phyloP scores from a whole-genome alignment of 257 asterid species.

The Rhazya stricta region DNA sequence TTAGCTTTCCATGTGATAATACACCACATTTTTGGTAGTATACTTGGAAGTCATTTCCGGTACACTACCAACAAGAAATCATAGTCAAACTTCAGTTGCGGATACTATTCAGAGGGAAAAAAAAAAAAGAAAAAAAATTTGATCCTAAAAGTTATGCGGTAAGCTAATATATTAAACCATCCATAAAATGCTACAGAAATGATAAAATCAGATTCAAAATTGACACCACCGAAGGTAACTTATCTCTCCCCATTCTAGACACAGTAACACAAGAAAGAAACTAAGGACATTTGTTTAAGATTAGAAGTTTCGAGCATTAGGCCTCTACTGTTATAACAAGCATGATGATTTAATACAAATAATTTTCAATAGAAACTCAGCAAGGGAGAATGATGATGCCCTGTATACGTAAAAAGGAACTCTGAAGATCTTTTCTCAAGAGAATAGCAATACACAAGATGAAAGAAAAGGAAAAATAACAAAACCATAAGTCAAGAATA shows the following conservation, averaged over 20 bases:
- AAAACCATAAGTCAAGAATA: not conserved
- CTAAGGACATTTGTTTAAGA: too few species aligned
- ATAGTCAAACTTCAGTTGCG: not conserved
- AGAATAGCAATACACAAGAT: not conserved
- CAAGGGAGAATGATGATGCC: not conserved
- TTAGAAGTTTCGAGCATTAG: too few species aligned
- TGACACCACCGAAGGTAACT: not conserved
- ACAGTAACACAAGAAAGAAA: too few species aligned
- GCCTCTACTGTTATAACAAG: not conserved
- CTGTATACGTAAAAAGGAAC: not conserved
- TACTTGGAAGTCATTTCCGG: not conserved
- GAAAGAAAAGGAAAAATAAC: not conserved
- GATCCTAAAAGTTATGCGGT: not conserved
- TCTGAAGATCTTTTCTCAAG: not conserved
- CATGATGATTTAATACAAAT: not conserved
- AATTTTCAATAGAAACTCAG: too few species aligned
- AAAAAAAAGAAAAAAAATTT: accelerated
- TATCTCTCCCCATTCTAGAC: too few species aligned
- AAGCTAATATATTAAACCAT: not conserved
- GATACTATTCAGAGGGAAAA: too few species aligned
- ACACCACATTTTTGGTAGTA: not conserved
- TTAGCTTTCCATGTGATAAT: not conserved
- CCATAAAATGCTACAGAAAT: not conserved
- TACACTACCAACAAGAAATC: not conserved
- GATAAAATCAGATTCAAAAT: not conserved